Evolutionary conservation across 2,329 filamentous ascomycete species (phyloP).

Genomic region (Emericellopsis atlantica): DNA sequence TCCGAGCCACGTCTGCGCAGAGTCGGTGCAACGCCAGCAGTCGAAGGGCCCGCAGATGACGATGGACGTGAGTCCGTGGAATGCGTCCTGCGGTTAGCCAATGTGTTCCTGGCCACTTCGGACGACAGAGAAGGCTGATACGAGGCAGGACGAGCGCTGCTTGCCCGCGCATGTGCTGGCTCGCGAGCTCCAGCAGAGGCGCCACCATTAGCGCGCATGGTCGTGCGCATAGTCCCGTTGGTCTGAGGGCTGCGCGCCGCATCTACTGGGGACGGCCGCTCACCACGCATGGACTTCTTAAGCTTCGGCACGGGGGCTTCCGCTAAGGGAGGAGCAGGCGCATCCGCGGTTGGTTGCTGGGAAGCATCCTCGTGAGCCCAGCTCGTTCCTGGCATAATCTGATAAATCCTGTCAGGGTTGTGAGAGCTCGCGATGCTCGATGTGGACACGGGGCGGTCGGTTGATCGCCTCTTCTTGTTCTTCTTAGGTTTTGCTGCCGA

Average conservation of each 20-base stretch:
- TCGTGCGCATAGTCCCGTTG: slow-evolving; percentile 14
- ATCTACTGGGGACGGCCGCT: slow-evolving; percentile 8
- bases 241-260: slow-evolving; percentile 3
- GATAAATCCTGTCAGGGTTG: slow-evolving; percentile 19
- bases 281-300: slow-evolving; percentile 32
- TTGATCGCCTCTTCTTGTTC: slow-evolving; percentile 20
- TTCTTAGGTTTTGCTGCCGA: slow-evolving; percentile 13
- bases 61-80: background rate
- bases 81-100: background rate
- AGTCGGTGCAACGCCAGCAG: slow-evolving; percentile 13
- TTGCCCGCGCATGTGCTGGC: background rate
- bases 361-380: slow-evolving; percentile 9
- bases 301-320: slow-evolving; percentile 15
- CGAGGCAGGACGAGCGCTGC: slow-evolving; percentile 13
- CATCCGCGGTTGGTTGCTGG: slow-evolving; percentile 1
- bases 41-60: slow-evolving; percentile 1
- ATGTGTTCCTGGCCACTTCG: slow-evolving; percentile 5
- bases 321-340: background rate
- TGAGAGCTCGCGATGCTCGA: slow-evolving; percentile 1
- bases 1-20: slow-evolving; percentile 46
- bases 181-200: background rate
- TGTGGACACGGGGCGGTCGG: slow-evolving; percentile 1
- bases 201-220: slow-evolving; percentile 8
- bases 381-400: slow-evolving; percentile 22
- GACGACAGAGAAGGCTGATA: slow-evolving; percentile 12